Percentiles rank a stretch among this genome's conserved stretches.
Conservation (phyloP, 2,329 filamentous ascomycete genomes). For the Ilyonectria robusta region DNA sequence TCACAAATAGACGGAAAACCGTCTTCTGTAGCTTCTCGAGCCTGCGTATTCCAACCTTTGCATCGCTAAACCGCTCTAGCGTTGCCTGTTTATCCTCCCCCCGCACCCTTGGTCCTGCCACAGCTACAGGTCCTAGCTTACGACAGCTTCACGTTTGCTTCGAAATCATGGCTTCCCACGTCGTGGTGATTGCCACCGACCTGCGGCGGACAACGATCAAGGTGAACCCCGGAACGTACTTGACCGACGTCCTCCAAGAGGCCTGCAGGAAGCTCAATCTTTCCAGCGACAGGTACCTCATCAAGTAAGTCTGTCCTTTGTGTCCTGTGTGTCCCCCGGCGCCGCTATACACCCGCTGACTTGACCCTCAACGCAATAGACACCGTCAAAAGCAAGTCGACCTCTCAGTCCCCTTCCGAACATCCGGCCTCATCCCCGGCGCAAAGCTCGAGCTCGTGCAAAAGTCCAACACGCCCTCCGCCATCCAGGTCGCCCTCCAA, state of each 20-base stretch:
- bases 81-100: constrained; percentile 3
- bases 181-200: constrained; percentile 87
- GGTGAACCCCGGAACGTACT: constrained; percentile 83
- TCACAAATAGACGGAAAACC: not conserved
- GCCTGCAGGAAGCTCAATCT: constrained; percentile 88
- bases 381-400: constrained; percentile 89
- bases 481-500: constrained; percentile 90
- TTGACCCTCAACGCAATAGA: constrained; percentile 57
- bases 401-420: constrained; percentile 85
- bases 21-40: not conserved
- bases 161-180: constrained; percentile 82
- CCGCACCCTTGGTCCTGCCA: not conserved
- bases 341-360: not conserved
- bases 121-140: constrained; percentile 9
- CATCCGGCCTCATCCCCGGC: constrained; percentile 85
- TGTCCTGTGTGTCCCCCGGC: not conserved
- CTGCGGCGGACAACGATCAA: constrained; percentile 85
- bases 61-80: not conserved
- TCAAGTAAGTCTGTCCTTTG: constrained; percentile 74
- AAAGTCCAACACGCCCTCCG: constrained; percentile 86
- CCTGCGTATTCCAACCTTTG: not conserved
- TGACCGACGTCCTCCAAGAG: constrained; percentile 89
- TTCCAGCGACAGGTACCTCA: constrained; percentile 78
- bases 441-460: constrained; percentile 94
- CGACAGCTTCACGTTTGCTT: constrained; percentile 21